Evolutionary conservation across 805 yeast species (phyloP), one percentile per base, ranked within the genome.

Genomic region (Debaryomyces castellii): DNA sequence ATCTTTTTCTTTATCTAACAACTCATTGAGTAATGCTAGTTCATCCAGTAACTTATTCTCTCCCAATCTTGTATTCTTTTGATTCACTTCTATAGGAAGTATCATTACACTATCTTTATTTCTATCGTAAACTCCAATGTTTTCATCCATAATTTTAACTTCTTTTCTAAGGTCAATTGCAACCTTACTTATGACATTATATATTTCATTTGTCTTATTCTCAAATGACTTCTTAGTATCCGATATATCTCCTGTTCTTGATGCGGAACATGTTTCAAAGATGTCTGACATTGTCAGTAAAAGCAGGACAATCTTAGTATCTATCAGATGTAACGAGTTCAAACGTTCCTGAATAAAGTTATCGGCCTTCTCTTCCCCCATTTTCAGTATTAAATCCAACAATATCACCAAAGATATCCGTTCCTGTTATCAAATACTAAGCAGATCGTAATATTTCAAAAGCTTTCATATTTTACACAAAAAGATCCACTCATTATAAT

Each of bases 51-150:
- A 53, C 59, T 85, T 84, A 51, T 69, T 75, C 33, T 69, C 67
- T 2, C 90, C 89, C 23, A 85, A 75, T 67, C 78, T 75, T 4
- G 87, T 80, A 28, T 89, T 88, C 66, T 85, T 84, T 51, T 83
- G 83, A 42, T 83, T 85, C 20, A 87, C 78, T 35, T 77, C 74
- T 2, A 86, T 76, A 1, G 96, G 94, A 22, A 87, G 68, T 33
- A 87, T 77, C 67, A 78, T 77, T 17, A 78, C 57, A 25, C 58
- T 58, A 40, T 75, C 76, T 16, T 73, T 70, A 45, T 74, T 72
- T 41, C 70, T 66, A 30, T 72, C 71, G 48, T 62, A 67, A 5
- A 73, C 76, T 9, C 80, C 82, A 27, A 74, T 76, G 54, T 77
- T 76, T 37, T 78, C 80, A 62, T 87, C 90, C 63, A 86, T 69